These are phyloP conservation scores for Dothiorella sarmentorum DNA, from an alignment of 2,329 filamentous ascomycete genomes.

Conservation along the genomic window DNA sequence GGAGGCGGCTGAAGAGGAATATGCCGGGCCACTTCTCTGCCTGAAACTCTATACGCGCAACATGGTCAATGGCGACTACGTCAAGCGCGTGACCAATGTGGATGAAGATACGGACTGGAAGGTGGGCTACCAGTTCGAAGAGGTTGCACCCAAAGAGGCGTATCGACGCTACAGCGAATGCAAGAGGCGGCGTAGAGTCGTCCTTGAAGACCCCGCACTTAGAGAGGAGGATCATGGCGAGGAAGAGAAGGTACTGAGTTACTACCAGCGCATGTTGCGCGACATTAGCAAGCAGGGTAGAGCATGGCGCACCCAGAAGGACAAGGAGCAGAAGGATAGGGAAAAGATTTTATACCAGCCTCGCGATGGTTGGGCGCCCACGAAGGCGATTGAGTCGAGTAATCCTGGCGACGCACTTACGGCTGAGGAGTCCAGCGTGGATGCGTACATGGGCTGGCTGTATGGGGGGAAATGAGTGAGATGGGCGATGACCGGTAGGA, in stretches of 20 bases:
- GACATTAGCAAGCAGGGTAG: slow-evolving; percentile 55
- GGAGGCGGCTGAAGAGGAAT: not conserved
- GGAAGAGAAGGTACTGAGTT: slow-evolving; percentile 32
- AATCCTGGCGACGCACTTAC: not conserved
- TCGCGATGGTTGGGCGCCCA: not conserved
- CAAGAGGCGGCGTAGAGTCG: slow-evolving; percentile 40
- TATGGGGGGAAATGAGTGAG: not conserved
- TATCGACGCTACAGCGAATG: slow-evolving; percentile 27
- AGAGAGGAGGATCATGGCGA: slow-evolving; percentile 34
- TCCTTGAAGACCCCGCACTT: not conserved
- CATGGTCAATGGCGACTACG: slow-evolving; percentile 63
- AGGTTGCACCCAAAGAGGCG: not conserved
- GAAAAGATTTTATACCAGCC: slow-evolving; percentile 4
- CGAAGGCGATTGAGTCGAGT: not conserved
- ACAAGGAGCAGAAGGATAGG: slow-evolving; percentile 32
- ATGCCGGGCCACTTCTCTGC: slow-evolving; percentile 44
- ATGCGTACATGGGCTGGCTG: slow-evolving; percentile 13
- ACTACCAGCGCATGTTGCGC: slow-evolving; percentile 46
- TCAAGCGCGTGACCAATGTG: slow-evolving; percentile 58
- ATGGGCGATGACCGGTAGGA: not conserved
- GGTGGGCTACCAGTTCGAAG: slow-evolving; percentile 60
- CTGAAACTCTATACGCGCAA: slow-evolving; percentile 72
- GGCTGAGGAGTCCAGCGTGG: not conserved
- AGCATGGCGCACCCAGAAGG: slow-evolving; percentile 54
- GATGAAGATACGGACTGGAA: slow-evolving; percentile 56